These are phyloP conservation scores for Dactylellina drechsleri DNA, from an alignment of 2,329 filamentous ascomycete species.

Conservation along the genomic window DNA sequence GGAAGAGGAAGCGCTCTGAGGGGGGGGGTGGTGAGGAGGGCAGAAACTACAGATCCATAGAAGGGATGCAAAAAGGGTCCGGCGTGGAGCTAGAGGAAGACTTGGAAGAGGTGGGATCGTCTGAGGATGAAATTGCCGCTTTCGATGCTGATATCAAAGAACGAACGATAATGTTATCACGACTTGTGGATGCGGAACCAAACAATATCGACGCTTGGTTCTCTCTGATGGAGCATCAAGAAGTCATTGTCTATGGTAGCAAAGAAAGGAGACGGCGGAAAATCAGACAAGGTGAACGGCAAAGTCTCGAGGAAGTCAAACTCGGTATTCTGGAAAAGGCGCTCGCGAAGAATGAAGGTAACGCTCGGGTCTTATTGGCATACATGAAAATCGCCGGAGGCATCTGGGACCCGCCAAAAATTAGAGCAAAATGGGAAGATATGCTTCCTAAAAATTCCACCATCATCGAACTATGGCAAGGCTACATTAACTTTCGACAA, in stretches of 20 bases:
- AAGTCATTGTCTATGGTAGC: conserved; percentile 67
- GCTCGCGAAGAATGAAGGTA: conserved; percentile 67
- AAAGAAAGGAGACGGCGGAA: conserved; percentile 61
- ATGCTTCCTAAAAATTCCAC: conserved; percentile 68
- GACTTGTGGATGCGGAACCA: conserved; percentile 72
- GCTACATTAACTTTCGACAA: conserved; percentile 65
- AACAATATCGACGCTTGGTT: conserved; percentile 78
- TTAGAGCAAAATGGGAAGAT: conserved; percentile 73
- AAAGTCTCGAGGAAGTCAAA: conserved; percentile 79
- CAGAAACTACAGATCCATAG: conserved; percentile 43
- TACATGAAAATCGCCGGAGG: conserved; percentile 79
- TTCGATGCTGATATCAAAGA: conserved; percentile 46
- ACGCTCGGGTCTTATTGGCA: conserved; percentile 72
- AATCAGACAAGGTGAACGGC: conserved; percentile 64
- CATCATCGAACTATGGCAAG: conserved; percentile 76
- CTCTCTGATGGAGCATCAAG: conserved; percentile 80
- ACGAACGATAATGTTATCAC: conserved; percentile 58
- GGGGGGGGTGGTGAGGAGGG: neutral
- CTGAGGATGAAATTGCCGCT: conserved; percentile 31
- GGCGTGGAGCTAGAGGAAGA: conserved; percentile 33
- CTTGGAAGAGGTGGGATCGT: conserved; percentile 44
- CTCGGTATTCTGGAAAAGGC: conserved; percentile 83
- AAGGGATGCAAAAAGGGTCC: conserved; percentile 45
- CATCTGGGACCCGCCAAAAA: conserved; percentile 74
- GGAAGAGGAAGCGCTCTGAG: conserved; percentile 41